Conservation (phyloP, 2,329 filamentous ascomycete species). For the Claviceps sorghi region DNA sequence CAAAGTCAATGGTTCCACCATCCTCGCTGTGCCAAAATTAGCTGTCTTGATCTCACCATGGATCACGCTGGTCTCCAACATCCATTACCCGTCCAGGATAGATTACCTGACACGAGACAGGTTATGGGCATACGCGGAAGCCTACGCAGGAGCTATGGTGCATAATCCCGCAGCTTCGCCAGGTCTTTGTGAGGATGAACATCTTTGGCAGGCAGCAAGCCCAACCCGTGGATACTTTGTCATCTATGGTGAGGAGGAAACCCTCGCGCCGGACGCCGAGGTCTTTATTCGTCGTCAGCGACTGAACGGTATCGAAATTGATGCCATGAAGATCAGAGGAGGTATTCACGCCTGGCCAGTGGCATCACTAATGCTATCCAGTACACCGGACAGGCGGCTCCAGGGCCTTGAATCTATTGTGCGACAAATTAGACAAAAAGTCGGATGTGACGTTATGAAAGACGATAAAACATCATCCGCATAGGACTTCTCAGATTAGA, state of each 20-base stretch:
- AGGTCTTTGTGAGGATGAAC: constrained; percentile 49
- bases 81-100: constrained; percentile 53
- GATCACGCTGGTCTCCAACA: constrained; percentile 55
- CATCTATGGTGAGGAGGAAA: constrained; percentile 62
- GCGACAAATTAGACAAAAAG: constrained; percentile 22
- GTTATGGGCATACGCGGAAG: constrained; percentile 53
- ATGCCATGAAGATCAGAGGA: constrained; percentile 44
- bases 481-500: constrained; percentile 41
- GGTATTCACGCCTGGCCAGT: constrained; percentile 77
- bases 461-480: constrained; percentile 7
- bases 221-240: constrained; percentile 55
- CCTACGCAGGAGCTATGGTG: constrained; percentile 41
- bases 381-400: constrained; percentile 32
- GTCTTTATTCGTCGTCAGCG: constrained; percentile 41
- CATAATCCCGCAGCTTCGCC: constrained; percentile 39
- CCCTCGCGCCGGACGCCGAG: constrained; percentile 57
- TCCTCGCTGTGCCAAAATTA: constrained; percentile 27
- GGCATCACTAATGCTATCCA: constrained; percentile 43
- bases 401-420: constrained; percentile 33
- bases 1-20: constrained; percentile 4
- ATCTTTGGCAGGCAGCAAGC: constrained; percentile 52
- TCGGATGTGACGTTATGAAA: constrained; percentile 8
- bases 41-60: constrained; percentile 69
- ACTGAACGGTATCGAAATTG: constrained; percentile 38
- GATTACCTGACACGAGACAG: constrained; percentile 59